Percentiles rank a stretch among this genome's conserved stretches.
These are phyloP conservation scores for Phialophora verrucosa DNA, from an alignment of 2,329 filamentous ascomycete species.

Conservation along the genomic window DNA sequence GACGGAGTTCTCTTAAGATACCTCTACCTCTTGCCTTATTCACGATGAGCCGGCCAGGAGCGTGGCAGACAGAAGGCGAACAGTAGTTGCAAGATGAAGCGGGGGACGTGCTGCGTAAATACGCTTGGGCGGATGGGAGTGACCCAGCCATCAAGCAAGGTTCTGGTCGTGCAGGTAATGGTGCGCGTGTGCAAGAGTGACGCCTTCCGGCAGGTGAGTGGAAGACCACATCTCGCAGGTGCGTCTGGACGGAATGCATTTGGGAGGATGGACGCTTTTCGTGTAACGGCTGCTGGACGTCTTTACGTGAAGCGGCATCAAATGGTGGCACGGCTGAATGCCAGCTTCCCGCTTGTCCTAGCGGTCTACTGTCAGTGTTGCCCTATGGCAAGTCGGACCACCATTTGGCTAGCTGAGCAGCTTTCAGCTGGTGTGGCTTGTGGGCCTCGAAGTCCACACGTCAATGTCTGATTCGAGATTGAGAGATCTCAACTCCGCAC, in stretches of 20 bases:
- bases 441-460: not conserved
- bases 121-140: not conserved
- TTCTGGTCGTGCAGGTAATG: not conserved
- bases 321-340: constrained; percentile 9
- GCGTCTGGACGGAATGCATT: not conserved
- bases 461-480: constrained; percentile 2
- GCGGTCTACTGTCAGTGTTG: constrained; percentile 5
- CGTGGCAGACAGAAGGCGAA: not conserved
- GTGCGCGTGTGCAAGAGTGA: not conserved
- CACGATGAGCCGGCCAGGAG: not conserved
- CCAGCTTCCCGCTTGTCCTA: not conserved
- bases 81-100: not conserved
- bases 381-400: constrained; percentile 4
- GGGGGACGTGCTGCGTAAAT: constrained; percentile 14
- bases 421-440: constrained; percentile 13
- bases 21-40: not conserved
- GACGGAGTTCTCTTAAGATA: not conserved
- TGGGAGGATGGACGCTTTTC: not conserved
- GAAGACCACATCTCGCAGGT: constrained; percentile 9
- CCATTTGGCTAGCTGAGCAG: constrained; percentile 1
- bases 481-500: not conserved
- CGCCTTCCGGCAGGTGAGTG: constrained; percentile 2
- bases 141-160: not conserved
- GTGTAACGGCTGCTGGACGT: not conserved
- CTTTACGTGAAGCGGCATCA: constrained; percentile 1